Evolutionary conservation across 2,329 filamentous ascomycete genomes (phyloP), one percentile per base, ranked within the genome.

Genomic region (Xylaria arbuscula): DNA sequence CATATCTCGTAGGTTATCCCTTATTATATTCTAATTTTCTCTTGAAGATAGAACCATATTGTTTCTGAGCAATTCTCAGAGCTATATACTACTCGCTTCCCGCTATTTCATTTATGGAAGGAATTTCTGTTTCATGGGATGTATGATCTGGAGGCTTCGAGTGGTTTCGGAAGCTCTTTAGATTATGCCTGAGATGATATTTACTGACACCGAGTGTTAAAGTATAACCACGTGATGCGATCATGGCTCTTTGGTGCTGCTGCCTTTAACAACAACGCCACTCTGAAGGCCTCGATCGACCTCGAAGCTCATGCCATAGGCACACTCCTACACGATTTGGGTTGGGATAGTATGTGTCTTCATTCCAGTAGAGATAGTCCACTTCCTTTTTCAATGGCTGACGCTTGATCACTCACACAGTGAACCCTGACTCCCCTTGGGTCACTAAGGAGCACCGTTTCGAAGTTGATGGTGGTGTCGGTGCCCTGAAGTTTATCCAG

Each of bases 201-300:
- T 28, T 28, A 5, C 28, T 28, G 28, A 28, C 28, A 2, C 28
- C 5, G 28, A 28, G 28, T 28, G 28, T 28, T 28, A 28, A 28
- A 28, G 28, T 72, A 70, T 56, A 62, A 53, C 55, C 70, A 72
- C 36, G 54, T 70, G 24, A 72, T 72, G 68, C 65, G 70, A 22
- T 64, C 62, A 32, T 72, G 70, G 70, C 55, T 72, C 0, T 72
- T 66, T 17, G 70, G 70, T 24, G 68, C 68, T 15, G 70, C 70
- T 2, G 70, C 70, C 40, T 70, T 72, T 48, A 72, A 72, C 59
- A 68, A 70, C 62, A 72, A 72, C 50, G 58, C 36, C 19, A 72
- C 70, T 7, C 68, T 72, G 13, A 72, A 72, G 68, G 66, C 58
- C 42, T 3, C 51, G 47, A 70, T 72, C n/a, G 70, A 72, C 36